Conservation (phyloP, 2,329 filamentous ascomycete species). For the Talaromyces sp. region DNA sequence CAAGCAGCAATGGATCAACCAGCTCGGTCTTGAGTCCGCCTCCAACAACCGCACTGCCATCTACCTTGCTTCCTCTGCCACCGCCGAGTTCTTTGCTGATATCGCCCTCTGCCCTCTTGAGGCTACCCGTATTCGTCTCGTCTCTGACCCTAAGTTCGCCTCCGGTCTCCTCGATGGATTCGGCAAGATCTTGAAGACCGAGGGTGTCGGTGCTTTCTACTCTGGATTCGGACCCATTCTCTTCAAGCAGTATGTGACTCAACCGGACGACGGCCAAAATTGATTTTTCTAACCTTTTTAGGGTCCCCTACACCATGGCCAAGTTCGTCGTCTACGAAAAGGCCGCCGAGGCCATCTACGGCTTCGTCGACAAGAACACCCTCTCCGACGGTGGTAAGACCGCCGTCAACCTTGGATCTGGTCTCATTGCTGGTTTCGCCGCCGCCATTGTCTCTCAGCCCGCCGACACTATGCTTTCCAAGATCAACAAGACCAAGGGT, state of each 20-base stretch:
- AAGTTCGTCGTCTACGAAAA: conserved; percentile 95
- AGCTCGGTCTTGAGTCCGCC: conserved; percentile 72
- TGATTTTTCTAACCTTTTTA: conserved; percentile 30
- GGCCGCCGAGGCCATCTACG: conserved; percentile 71
- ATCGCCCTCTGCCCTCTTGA: conserved; percentile 81
- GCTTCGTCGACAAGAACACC: conserved; percentile 64
- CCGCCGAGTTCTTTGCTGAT: conserved; percentile 62
- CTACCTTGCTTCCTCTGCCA: conserved; percentile 66
- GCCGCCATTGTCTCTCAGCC: conserved; percentile 84
- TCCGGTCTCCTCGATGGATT: conserved; percentile 75
- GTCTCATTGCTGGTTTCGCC: conserved; percentile 81
- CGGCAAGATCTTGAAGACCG: conserved; percentile 74
- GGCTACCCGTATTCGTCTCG: conserved; percentile 89
- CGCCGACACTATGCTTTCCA: conserved; percentile 88
- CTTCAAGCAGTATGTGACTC: conserved; percentile 67
- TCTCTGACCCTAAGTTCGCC: conserved; percentile 82
- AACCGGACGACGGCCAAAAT: no score
- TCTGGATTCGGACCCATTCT: conserved; percentile 84
- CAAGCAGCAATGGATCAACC: conserved; percentile 85
- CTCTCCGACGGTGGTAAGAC: conserved; percentile 69
- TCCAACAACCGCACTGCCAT: conserved; percentile 74
- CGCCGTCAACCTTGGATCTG: conserved; percentile 76
- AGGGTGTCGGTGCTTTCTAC: conserved; percentile 85
- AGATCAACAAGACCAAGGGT: conserved; percentile 95
- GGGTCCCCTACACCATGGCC: conserved; percentile 89